Evolutionary conservation across 2,329 filamentous ascomycete species (phyloP).

Genomic region (Sclerotinia minor): DNA sequence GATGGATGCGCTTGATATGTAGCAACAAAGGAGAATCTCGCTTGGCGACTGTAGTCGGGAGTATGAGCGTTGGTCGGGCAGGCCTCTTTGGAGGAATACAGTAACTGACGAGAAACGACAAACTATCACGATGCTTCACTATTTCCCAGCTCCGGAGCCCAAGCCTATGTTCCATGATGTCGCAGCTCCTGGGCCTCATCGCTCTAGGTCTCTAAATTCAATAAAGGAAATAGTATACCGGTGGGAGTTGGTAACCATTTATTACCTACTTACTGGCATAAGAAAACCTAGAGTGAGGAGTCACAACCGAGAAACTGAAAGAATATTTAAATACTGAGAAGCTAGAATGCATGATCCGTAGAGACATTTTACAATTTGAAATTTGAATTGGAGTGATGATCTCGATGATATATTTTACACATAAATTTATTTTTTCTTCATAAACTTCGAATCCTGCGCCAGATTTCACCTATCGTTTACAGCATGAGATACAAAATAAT

Average conservation of each 20-base stretch:
- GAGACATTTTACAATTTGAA: not conserved
- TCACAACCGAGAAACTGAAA: not conserved
- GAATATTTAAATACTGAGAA: not conserved
- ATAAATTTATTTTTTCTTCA: not conserved
- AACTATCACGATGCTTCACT: too few relatives aligned
- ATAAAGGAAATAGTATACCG: too few relatives aligned
- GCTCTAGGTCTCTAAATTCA: too few relatives aligned
- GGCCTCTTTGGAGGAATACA: too few relatives aligned
- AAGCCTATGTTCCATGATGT: too few relatives aligned
- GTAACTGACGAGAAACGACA: too few relatives aligned
- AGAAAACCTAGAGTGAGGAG: not conserved
- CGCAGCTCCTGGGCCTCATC: too few relatives aligned
- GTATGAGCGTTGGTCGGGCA: too few relatives aligned
- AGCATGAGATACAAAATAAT: not conserved
- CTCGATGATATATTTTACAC: conserved; percentile 11
- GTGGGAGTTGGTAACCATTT: not conserved
- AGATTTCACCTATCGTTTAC: not conserved
- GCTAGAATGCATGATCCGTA: not conserved
- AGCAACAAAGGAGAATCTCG: too few relatives aligned
- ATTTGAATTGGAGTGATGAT: conserved; percentile 12
- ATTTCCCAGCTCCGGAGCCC: too few relatives aligned
- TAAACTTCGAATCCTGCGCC: not conserved
- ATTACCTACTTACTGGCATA: not conserved
- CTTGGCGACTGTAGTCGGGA: too few relatives aligned
- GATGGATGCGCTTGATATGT: too few relatives aligned